Evolutionary conservation across 306 rosid genomes (phyloP).

Genomic region (Pterocarpus santalinus): DNA sequence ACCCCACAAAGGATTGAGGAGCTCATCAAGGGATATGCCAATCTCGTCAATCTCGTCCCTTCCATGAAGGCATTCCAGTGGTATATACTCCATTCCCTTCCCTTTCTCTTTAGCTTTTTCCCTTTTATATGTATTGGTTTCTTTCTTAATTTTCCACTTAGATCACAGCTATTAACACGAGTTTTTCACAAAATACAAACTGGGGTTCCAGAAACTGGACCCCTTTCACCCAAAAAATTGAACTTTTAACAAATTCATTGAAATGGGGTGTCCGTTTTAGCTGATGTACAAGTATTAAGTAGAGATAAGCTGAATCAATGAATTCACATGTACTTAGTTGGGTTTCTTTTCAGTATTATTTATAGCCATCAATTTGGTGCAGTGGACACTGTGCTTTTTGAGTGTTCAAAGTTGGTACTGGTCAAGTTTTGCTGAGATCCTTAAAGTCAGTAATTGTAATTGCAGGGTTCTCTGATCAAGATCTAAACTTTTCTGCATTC

Average conservation of each 20-base stretch:
- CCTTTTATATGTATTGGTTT: too few species aligned
- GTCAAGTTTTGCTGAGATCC: neutral
- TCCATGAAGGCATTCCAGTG: slow-evolving; percentile 88
- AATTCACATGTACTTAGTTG: neutral
- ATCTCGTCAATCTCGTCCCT: slow-evolving; percentile 71
- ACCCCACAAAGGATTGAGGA: slow-evolving; percentile 56
- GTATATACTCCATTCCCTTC: slow-evolving; percentile 38
- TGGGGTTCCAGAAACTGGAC: neutral
- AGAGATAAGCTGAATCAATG: neutral
- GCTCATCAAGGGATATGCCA: slow-evolving; percentile 73
- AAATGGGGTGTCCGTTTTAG: neutral
- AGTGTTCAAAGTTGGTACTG: neutral
- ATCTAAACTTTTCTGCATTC: slow-evolving; percentile 30
- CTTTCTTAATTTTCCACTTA: neutral
- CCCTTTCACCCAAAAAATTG: neutral
- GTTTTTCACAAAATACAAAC: slow-evolving; percentile 15
- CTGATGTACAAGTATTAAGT: neutral
- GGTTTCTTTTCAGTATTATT: neutral
- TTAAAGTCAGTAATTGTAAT: neutral
- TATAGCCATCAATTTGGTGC: neutral
- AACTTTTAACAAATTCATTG: neutral
- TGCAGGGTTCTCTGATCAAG: neutral
- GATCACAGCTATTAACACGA: neutral
- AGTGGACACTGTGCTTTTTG: neutral
- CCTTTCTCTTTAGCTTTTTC: neutral